Evolutionary conservation across 257 asterid species (phyloP).

Genomic region (Lavandula angustifolia): DNA sequence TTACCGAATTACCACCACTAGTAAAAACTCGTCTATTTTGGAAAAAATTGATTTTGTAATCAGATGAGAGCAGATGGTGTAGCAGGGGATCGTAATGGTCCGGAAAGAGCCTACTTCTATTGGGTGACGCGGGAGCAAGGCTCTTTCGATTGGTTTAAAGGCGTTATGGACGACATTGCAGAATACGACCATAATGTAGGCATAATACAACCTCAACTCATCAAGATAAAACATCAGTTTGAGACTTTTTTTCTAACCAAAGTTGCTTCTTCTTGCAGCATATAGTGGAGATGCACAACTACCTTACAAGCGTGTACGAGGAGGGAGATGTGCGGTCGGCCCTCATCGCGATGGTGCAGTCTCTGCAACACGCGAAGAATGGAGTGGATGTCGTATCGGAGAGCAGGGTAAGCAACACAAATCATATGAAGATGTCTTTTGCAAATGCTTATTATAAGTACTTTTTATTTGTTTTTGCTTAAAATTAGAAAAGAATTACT

Average conservation of each 20-base stretch:
- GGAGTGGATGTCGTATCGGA: conserved; percentile 91
- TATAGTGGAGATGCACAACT: conserved; percentile 86
- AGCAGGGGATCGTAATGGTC: conserved; percentile 41
- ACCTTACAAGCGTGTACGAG: conserved; percentile 84
- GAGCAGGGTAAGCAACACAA: conserved; percentile 52
- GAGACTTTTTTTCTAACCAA: not conserved
- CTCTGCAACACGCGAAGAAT: conserved; percentile 87
- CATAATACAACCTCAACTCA: not conserved
- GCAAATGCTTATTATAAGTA: too few species aligned
- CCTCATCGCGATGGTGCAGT: conserved; percentile 87
- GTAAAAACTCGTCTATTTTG: not conserved
- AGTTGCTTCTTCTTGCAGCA: conserved; percentile 46
- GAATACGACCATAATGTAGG: conserved; percentile 73
- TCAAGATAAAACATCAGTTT: not conserved
- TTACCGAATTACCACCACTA: too few species aligned
- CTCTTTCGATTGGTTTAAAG: conserved; percentile 95
- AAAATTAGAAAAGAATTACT: too few species aligned
- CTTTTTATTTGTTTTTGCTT: too few species aligned
- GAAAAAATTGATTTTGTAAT: not conserved
- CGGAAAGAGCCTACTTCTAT: conserved; percentile 77
- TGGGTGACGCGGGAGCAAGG: conserved; percentile 98
- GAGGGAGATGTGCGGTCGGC: conserved; percentile 99
- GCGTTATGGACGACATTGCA: conserved; percentile 94
- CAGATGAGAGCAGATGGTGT: conserved; percentile 35
- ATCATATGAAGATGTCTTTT: too few species aligned